phyloP scores from a whole-genome alignment of 306 rosid species.

The Vigna unguiculata region DNA sequence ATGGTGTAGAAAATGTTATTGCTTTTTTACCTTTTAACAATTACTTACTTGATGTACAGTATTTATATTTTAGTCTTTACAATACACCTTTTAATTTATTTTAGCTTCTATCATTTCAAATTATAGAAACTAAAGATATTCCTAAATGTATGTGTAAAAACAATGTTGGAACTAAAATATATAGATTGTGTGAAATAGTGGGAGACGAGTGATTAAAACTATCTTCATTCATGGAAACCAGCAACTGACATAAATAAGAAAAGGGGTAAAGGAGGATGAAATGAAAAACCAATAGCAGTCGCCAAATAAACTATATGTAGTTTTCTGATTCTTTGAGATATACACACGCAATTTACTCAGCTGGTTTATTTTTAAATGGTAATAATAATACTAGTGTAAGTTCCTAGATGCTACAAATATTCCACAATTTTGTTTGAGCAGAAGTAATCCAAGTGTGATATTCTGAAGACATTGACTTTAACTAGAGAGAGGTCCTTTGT shows the following conservation, averaged over 20 bases:
- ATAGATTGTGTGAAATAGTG: no score
- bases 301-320: neutral
- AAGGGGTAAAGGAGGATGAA: neutral
- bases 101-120: no score
- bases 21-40: neutral
- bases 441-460: neutral
- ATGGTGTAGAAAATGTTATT: neutral
- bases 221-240: neutral
- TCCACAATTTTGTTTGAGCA: neutral
- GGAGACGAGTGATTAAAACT: no score
- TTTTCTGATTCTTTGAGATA: constrained; percentile 7
- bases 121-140: no score
- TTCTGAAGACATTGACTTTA: constrained; percentile 10
- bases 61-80: no score
- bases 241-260: neutral
- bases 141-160: no score
- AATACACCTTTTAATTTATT: no score
- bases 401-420: neutral
- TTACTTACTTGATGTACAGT: no score
- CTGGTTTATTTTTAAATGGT: neutral
- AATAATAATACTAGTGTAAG: neutral
- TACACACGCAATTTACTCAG: neutral
- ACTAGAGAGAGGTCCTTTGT: constrained; percentile 1
- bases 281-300: neutral
- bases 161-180: no score